Conservation (phyloP, 2,329 filamentous ascomycete genomes). For the Aureobasidium sp. region DNA sequence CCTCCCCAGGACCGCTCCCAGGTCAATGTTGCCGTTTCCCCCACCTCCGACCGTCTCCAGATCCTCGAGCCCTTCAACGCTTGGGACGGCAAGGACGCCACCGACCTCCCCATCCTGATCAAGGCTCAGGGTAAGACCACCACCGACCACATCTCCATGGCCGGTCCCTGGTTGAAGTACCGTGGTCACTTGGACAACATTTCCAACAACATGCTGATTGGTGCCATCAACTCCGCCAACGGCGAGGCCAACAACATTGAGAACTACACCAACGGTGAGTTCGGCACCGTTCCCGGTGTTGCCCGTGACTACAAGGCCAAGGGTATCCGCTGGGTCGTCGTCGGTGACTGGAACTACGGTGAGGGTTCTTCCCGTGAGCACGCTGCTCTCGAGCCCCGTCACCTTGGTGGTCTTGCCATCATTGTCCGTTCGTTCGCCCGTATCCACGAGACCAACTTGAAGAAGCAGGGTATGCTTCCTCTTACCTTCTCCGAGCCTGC, state of each 20-base stretch:
- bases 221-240: constrained; percentile 92
- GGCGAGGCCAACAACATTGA: constrained; percentile 96
- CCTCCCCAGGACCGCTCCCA: constrained; percentile 70
- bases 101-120: constrained; percentile 83
- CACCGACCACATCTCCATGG: constrained; percentile 93
- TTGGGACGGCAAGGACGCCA: constrained; percentile 89
- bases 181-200: constrained; percentile 98
- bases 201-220: constrained; percentile 99
- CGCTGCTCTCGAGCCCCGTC: constrained; percentile 92
- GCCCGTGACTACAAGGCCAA: constrained; percentile 98
- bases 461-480: constrained; percentile 99
- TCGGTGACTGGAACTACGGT: constrained; percentile 99
- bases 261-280: constrained; percentile 79
- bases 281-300: constrained; percentile 82
- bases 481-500: constrained; percentile 89
- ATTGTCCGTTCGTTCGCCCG: constrained; percentile 93
- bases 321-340: constrained; percentile 91
- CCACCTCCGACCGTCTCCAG: constrained; percentile 89
- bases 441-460: constrained; percentile 99
- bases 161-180: constrained; percentile 96
- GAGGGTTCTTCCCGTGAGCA: constrained; percentile 98
- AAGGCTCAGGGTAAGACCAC: constrained; percentile 96
- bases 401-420: constrained; percentile 94
- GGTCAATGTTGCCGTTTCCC: constrained; percentile 76
- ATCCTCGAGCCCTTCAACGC: constrained; percentile 75